phyloP scores from a whole-genome alignment of 805 yeast species.

The Tetrapisispora iriomotensis region DNA sequence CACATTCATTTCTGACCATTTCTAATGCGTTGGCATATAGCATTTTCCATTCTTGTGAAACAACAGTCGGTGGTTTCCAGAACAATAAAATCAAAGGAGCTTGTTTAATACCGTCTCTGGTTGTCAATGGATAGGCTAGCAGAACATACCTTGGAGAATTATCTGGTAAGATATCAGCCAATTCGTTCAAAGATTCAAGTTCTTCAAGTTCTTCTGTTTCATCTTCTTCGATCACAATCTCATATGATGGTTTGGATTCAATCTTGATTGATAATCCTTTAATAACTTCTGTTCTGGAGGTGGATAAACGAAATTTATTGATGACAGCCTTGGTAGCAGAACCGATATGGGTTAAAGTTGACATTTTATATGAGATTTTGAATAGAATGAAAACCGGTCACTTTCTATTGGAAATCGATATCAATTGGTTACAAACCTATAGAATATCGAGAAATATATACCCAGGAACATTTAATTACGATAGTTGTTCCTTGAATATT shows the following conservation, averaged over 20 bases:
- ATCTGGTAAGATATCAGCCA: conserved; percentile 72
- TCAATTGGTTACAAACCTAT: too few species aligned
- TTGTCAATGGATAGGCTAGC: conserved; percentile 63
- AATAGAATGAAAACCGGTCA: neutral
- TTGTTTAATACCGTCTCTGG: conserved; percentile 61
- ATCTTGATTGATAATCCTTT: conserved; percentile 45
- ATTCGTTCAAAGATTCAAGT: conserved; percentile 41
- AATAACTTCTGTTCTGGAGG: conserved; percentile 51
- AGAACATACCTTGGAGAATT: conserved; percentile 69
- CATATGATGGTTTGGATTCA: conserved; percentile 26
- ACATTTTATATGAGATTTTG: conserved; percentile 19
- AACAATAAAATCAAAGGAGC: conserved; percentile 74
- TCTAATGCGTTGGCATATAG: conserved; percentile 87
- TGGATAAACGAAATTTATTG: conserved; percentile 63
- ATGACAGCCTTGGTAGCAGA: conserved; percentile 50
- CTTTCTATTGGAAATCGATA: too few species aligned
- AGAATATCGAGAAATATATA: too few species aligned
- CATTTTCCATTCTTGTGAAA: conserved; percentile 71
- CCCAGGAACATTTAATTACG: too few species aligned
- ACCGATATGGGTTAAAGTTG: conserved; percentile 52
- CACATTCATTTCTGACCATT: conserved; percentile 65
- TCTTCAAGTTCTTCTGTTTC: conserved; percentile 48
- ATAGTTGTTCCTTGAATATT: too few species aligned
- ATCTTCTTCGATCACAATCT: conserved; percentile 25
- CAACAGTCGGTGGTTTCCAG: conserved; percentile 79